Percentiles rank a stretch among this genome's conserved stretches.
Conservation (phyloP, 345 rosid species). For the Camelina neglecta region DNA sequence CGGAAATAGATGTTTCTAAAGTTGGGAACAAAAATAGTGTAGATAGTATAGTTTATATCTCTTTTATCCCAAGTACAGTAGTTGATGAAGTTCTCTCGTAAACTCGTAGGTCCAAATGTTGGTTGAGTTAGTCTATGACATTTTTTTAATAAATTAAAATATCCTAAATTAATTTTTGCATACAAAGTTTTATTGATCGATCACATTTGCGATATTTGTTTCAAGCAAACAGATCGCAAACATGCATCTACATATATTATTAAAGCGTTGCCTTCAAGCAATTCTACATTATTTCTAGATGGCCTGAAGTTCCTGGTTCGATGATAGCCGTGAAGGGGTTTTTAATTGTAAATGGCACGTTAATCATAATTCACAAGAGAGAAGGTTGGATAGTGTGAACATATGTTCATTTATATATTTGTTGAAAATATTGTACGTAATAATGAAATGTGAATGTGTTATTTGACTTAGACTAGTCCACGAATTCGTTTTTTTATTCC, state of each 20-base stretch:
- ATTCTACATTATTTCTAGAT: not conserved
- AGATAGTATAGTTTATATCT: not conserved
- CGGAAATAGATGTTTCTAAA: conserved; percentile 39
- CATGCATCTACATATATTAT: not conserved
- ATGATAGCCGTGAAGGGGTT: not conserved
- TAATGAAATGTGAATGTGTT: conserved; percentile 28
- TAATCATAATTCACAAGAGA: not conserved
- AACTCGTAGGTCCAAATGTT: not conserved
- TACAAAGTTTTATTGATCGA: not conserved
- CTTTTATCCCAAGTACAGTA: not conserved
- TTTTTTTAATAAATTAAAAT: not conserved
- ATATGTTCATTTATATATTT: conserved; percentile 9
- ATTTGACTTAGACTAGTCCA: conserved; percentile 34
- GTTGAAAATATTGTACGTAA: conserved; percentile 1
- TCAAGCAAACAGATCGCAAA: not conserved
- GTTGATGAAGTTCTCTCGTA: conserved; percentile 10
- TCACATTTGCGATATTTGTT: not conserved
- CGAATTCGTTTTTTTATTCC: not conserved
- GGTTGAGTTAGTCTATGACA: conserved; percentile 6
- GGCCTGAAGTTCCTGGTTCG: not conserved
- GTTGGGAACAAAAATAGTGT: conserved; percentile 30
- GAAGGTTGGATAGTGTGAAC: conserved; percentile 31
- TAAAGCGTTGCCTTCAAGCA: not conserved
- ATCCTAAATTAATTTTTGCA: not conserved
- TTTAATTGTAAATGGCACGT: not conserved